Percentiles rank a stretch among this genome's conserved stretches.
Conservation (phyloP, 2,329 filamentous ascomycete species). For the Ophiostoma populinum region DNA sequence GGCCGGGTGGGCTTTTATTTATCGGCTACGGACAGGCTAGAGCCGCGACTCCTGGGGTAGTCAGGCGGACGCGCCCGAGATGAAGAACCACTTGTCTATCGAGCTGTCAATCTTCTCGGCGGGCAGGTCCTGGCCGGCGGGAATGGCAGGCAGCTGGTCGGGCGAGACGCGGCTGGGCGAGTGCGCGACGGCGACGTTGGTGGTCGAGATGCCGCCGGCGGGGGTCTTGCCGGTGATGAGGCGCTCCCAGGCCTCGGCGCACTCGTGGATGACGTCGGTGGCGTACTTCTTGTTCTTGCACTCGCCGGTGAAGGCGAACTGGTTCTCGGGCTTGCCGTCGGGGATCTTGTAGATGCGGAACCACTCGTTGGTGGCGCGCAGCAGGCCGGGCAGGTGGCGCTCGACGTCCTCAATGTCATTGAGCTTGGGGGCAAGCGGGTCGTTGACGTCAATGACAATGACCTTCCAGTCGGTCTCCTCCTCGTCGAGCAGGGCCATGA, state of each 20-base stretch:
- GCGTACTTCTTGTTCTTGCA: constrained; percentile 99
- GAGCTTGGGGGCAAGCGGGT: constrained; percentile 88
- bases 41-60: constrained; percentile 6
- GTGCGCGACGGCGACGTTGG: constrained; percentile 61
- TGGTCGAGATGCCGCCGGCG: constrained; percentile 62
- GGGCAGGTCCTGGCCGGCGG: constrained; percentile 58
- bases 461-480: constrained; percentile 99
- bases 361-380: constrained; percentile 98
- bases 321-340: constrained; percentile 99
- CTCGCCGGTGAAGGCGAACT: constrained; percentile 99
- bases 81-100: constrained; percentile 99
- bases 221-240: constrained; percentile 80
- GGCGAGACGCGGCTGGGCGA: constrained; percentile 56
- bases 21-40: neutral
- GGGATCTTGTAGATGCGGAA: constrained; percentile 99
- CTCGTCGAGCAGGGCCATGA: constrained; percentile 98
- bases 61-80: constrained; percentile 83
- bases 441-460: constrained; percentile 97
- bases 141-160: constrained; percentile 58
- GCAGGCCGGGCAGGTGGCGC: constrained; percentile 88
- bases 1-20: too few species aligned
- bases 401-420: constrained; percentile 99
- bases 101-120: constrained; percentile 84
- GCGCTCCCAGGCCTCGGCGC: constrained; percentile 91
- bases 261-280: constrained; percentile 89